These are phyloP conservation scores for Amaranthus hypochondriacus DNA, from an alignment of 148 eudicot genomes.

Conservation along the genomic window DNA sequence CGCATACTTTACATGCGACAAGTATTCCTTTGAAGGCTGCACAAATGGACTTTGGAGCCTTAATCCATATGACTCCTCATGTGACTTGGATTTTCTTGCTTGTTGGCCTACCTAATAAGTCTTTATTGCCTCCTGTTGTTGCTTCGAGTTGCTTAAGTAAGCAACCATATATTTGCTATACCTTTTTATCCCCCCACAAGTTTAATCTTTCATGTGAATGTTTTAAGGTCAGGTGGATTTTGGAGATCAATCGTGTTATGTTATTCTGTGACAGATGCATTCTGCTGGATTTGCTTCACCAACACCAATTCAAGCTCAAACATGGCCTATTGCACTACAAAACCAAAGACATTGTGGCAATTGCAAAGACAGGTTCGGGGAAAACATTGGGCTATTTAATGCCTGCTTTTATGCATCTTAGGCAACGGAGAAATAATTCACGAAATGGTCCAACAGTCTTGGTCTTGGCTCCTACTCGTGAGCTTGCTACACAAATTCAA, in stretches of 20 bases:
- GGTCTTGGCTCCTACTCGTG: conserved; percentile 94
- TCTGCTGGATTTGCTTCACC: conserved; percentile 87
- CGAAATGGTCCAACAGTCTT: conserved; percentile 85
- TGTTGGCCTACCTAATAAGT: conserved; percentile 69
- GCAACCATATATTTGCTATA: conserved; percentile 65
- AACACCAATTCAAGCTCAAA: conserved; percentile 98
- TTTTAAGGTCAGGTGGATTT: background rate
- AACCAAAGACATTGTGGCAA: conserved; percentile 86
- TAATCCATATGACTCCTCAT: conserved; percentile 70
- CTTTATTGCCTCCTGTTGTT: conserved; percentile 84
- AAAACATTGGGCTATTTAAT: conserved; percentile 93
- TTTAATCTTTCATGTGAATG: conserved; percentile 4
- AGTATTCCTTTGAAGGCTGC: conserved; percentile 89
- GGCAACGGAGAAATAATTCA: conserved; percentile 62
- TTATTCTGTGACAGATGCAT: conserved; percentile 52
- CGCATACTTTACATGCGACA: conserved; percentile 58
- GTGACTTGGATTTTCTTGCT: conserved; percentile 92
- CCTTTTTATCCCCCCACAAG: conserved; percentile 20
- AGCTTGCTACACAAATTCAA: conserved; percentile 94
- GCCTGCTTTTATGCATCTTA: conserved; percentile 87
- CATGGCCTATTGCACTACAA: conserved; percentile 97
- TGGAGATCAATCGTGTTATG: conserved; percentile 12
- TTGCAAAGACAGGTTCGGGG: conserved; percentile 98
- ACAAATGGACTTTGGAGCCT: conserved; percentile 94
- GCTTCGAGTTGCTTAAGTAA: conserved; percentile 99